Evolutionary conservation across 2,329 filamentous ascomycete species (phyloP), one percentile per base, ranked within the genome.

Genomic region (Bisporella sp.): DNA sequence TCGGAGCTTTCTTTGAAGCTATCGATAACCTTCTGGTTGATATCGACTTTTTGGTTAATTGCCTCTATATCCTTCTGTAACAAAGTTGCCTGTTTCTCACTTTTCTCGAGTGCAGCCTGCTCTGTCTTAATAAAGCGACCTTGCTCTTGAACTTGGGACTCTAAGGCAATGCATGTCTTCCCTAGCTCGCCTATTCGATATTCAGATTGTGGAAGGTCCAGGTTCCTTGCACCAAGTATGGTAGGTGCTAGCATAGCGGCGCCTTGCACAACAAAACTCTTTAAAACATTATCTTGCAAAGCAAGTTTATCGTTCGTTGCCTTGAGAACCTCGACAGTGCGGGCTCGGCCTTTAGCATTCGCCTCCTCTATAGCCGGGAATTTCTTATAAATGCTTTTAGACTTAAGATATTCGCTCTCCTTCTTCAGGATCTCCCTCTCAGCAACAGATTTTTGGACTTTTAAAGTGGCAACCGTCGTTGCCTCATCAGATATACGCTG

Each of bases 361-460:
- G 44, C 31, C 31, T 46, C 44, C 11, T 33, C 31, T 9, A 21
- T 46, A 35, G 44, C 44, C 35, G 44, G 44, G n/a, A 46, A 46
- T 28, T 35, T 46, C 31, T 46, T 32, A 21, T 46, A 32, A 13
- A 32, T 37, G 11, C 3, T n/a, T 35, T 35, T 5, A 6, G 30
- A 33, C 5, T 37, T 46, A 5, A 35, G 35, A 28, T 35, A 46
- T n/a, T 46, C 44, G 13, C 9, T 13, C 30, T 35, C 31, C 29
- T 32, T 46, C 28, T 11, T 46, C 13, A n/a, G 31, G 5, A 33
- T 35, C 11, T 37, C 44, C 13, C 13, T 46, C 13, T 37, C 9
- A 32, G 44, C 44, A 8, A 28, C 32, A n/a, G 5, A 8, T 28
- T 46, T 46, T 21, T 46, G 31, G 31, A 21, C 39, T 32, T 46